These are phyloP conservation scores for Plenodomus biglobosus DNA, from an alignment of 2,329 filamentous ascomycete species.

Conservation along the genomic window DNA sequence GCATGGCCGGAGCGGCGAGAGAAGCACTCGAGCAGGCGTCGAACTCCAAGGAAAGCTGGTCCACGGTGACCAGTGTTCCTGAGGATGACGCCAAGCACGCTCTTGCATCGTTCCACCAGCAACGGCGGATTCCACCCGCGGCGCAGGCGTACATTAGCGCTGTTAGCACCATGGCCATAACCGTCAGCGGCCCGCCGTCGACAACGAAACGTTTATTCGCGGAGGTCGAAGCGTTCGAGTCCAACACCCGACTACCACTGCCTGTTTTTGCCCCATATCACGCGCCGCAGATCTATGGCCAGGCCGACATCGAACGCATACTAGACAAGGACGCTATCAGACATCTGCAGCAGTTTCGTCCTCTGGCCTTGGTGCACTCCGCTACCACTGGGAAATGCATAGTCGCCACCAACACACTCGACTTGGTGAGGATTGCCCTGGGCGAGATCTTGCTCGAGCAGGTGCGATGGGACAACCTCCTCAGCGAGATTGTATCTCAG, in stretches of 20 bases:
- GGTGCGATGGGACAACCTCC: conserved; percentile 53
- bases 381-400: conserved; percentile 51
- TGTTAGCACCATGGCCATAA: conserved; percentile 60
- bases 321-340: conserved; percentile 46
- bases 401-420: conserved; percentile 49
- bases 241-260: conserved; percentile 55
- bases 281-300: conserved; percentile 57
- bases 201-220: conserved; percentile 56
- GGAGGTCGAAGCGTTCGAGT: conserved; percentile 51
- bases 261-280: conserved; percentile 63
- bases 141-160: conserved; percentile 60
- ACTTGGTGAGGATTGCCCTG: conserved; percentile 49
- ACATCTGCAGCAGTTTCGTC: conserved; percentile 47
- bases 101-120: conserved; percentile 60
- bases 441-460: conserved; percentile 51
- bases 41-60: conserved; percentile 64
- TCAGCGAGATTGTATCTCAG: conserved; percentile 52
- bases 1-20: conserved; percentile 47
- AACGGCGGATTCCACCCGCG: conserved; percentile 54
- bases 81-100: conserved; percentile 55
- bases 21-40: conserved; percentile 55
- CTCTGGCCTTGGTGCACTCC: conserved; percentile 51
- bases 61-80: conserved; percentile 60
- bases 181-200: conserved; percentile 60
- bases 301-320: conserved; percentile 56